A percentile compares a stretch with the other conserved stretches of the same genome.
These are phyloP conservation scores for Triticum urartu DNA, from an alignment of 176 grass and related monocot genomes.

Conservation along the genomic window DNA sequence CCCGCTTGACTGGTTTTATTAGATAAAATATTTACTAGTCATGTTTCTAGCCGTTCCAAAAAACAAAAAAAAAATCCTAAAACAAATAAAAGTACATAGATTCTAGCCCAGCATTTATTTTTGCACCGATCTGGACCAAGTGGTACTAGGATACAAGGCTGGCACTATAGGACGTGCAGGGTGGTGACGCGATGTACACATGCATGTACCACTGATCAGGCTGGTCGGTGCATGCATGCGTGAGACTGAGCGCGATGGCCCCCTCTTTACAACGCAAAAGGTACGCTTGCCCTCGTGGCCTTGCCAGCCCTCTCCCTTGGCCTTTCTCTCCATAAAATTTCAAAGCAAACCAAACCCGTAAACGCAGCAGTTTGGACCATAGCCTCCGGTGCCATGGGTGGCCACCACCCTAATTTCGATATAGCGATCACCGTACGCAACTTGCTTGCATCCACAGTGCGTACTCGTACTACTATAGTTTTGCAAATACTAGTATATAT, in stretches of 20 bases:
- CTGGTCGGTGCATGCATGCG: conserved; percentile 24
- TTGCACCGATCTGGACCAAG: background rate
- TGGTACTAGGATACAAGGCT: conserved; percentile 28
- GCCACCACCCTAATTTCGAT: background rate
- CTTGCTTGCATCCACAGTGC: background rate
- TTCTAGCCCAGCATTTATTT: background rate
- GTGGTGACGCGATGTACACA: conserved; percentile 20
- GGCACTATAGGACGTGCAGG: conserved; percentile 44
- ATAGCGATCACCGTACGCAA: conserved; percentile 6
- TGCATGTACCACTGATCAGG: background rate
- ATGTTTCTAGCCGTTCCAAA: background rate
- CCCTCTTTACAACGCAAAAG: conserved; percentile 46
- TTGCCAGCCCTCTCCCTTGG: conserved; percentile 8
- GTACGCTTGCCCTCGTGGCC: conserved; percentile 27
- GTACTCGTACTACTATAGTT: background rate
- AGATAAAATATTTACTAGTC: background rate
- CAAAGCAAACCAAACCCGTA: background rate
- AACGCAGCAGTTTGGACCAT: background rate
- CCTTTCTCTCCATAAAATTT: background rate
- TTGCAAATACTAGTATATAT: background rate
- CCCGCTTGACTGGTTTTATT: no score
- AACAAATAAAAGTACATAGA: no score
- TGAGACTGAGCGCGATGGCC: conserved; percentile 41
- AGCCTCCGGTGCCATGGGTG: background rate
- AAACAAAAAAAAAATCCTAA: background rate